These are phyloP conservation scores for Darksidea phi DNA, from an alignment of 495 filamentous ascomycete genomes.

Conservation along the genomic window DNA sequence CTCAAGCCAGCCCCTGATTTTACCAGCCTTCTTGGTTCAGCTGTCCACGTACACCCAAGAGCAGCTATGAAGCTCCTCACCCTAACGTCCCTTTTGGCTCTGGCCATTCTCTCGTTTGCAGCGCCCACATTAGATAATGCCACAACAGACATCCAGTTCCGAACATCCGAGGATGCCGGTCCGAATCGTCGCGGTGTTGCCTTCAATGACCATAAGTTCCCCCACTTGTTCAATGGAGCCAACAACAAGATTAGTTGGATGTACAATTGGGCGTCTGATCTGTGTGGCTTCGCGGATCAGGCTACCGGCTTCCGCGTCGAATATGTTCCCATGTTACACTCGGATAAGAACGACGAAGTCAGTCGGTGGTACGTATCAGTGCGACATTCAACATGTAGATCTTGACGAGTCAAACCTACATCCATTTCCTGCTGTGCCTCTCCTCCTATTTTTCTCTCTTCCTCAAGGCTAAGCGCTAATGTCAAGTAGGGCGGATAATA, in stretches of 20 bases:
- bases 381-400: not conserved
- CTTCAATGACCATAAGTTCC: constrained; percentile 10
- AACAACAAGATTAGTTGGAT: constrained; percentile 21
- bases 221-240: not conserved
- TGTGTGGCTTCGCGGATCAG: not conserved
- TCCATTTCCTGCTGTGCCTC: not conserved
- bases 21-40: too few species aligned
- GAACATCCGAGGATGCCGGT: not conserved
- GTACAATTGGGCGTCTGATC: constrained; percentile 20
- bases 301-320: constrained; percentile 31
- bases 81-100: not conserved
- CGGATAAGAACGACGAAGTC: not conserved
- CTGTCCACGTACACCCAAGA: too few species aligned
- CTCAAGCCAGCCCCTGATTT: too few species aligned
- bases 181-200: constrained; percentile 24
- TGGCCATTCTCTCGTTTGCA: not conserved
- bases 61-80: too few species aligned
- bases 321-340: constrained; percentile 22
- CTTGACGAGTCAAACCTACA: not conserved
- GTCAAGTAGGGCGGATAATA: not conserved
- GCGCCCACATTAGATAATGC: not conserved
- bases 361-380: not conserved
- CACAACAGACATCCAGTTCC: not conserved
- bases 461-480: not conserved
- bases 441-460: not conserved